A percentile compares a stretch with the other conserved stretches of the same genome.
phyloP scores from a whole-genome alignment of 176 grass and related monocot species.

The Aegilops bicornis region DNA sequence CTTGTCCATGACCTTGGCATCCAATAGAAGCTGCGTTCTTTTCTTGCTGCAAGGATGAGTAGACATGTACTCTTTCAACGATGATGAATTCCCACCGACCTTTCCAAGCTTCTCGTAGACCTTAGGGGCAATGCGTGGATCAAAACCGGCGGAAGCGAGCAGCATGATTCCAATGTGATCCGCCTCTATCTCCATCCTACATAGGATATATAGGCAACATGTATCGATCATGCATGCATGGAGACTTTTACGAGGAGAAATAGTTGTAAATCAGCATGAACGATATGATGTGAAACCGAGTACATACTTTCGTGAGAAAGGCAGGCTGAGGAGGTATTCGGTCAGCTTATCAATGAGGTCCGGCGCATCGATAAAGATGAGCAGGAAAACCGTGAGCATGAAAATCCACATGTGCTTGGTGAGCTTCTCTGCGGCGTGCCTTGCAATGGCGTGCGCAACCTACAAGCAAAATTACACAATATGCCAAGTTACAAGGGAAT shows the following conservation, averaged over 20 bases:
- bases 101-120: slow-evolving; percentile 79
- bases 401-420: slow-evolving; percentile 18
- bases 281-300: neutral
- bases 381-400: neutral
- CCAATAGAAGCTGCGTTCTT: slow-evolving; percentile 57
- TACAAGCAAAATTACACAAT: slow-evolving; percentile 21
- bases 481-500: no score
- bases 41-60: slow-evolving; percentile 84
- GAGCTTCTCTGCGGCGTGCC: slow-evolving; percentile 50
- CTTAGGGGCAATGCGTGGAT: slow-evolving; percentile 67
- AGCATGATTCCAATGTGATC: slow-evolving; percentile 91
- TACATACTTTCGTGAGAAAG: slow-evolving; percentile 70
- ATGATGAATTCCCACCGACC: slow-evolving; percentile 49
- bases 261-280: neutral
- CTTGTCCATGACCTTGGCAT: slow-evolving; percentile 72
- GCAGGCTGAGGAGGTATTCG: slow-evolving; percentile 51
- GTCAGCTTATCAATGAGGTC: neutral
- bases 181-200: slow-evolving; percentile 92
- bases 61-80: slow-evolving; percentile 55
- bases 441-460: slow-evolving; percentile 76
- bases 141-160: slow-evolving; percentile 74
- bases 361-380: slow-evolving; percentile 40
- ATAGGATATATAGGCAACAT: neutral
- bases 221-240: no score
- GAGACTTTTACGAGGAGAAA: neutral